These are phyloP conservation scores for Coriolopsis trogii DNA, from an alignment of 1,284 basidiomycete genomes.

Conservation along the genomic window DNA sequence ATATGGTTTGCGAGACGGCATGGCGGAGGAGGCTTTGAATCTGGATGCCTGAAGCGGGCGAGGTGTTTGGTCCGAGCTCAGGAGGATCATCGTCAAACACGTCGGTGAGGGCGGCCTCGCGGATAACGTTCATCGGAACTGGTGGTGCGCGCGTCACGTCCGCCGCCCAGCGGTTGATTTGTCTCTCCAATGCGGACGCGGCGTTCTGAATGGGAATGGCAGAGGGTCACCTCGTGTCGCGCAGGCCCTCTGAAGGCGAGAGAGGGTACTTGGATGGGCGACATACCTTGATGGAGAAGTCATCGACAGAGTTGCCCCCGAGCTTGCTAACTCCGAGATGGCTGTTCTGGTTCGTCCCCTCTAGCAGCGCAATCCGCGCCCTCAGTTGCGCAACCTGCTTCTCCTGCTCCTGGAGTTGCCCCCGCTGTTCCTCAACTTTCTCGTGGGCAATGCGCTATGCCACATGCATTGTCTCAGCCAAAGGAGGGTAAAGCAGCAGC, in stretches of 20 bases:
- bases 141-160: slow-evolving; percentile 66
- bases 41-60: slow-evolving; percentile 59
- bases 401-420: slow-evolving; percentile 80
- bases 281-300: slow-evolving; percentile 80
- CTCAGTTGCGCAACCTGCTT: slow-evolving; percentile 74
- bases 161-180: slow-evolving; percentile 83
- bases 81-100: slow-evolving; percentile 46
- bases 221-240: background rate
- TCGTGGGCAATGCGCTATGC: slow-evolving; percentile 79
- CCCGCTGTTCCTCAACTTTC: slow-evolving; percentile 79
- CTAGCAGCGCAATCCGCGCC: slow-evolving; percentile 69
- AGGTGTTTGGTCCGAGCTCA: slow-evolving; percentile 19
- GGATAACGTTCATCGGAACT: slow-evolving; percentile 53
- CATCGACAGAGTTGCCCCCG: slow-evolving; percentile 70
- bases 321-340: slow-evolving; percentile 36
- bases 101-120: slow-evolving; percentile 62
- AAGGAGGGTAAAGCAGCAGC: background rate
- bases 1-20: slow-evolving; percentile 73
- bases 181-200: slow-evolving; percentile 75
- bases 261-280: too few species aligned
- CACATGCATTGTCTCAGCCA: background rate
- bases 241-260: too few species aligned
- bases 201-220: slow-evolving; percentile 55
- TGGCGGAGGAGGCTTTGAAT: slow-evolving; percentile 78
- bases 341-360: slow-evolving; percentile 53